These are phyloP conservation scores for Linnemannia zychae DNA, from an alignment of 192 early-diverging fungal genomes.

Conservation along the genomic window DNA sequence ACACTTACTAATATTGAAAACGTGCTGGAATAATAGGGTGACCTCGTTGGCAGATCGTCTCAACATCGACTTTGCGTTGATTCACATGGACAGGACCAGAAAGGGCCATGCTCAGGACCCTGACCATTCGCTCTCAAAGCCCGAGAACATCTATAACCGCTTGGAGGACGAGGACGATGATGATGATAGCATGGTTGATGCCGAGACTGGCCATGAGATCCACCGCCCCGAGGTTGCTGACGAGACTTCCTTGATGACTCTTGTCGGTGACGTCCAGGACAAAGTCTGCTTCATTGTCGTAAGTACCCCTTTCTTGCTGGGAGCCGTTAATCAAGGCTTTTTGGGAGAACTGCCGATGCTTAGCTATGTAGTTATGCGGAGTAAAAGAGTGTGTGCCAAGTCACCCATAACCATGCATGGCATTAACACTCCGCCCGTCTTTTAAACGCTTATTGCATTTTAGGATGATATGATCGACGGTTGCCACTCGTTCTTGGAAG, in stretches of 20 bases:
- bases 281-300: constrained; percentile 90
- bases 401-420: not conserved
- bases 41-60: constrained; percentile 95
- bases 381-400: not conserved
- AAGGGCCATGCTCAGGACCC: constrained; percentile 44
- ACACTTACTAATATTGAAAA: not conserved
- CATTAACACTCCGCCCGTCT: not conserved
- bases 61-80: constrained; percentile 95
- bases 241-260: constrained; percentile 75
- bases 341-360: not conserved
- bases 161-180: constrained; percentile 58
- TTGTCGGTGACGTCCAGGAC: constrained; percentile 93
- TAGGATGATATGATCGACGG: constrained; percentile 96
- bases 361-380: not conserved
- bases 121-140: constrained; percentile 35
- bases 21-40: constrained; percentile 70
- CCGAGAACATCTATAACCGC: constrained; percentile 52
- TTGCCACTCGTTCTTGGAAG: constrained; percentile 91
- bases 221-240: constrained; percentile 49
- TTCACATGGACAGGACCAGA: constrained; percentile 87
- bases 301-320: not conserved
- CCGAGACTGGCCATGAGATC: constrained; percentile 64
- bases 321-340: not conserved
- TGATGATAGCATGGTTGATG: constrained; percentile 61
- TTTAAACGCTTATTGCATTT: not conserved